Evolutionary conservation across 2,329 filamentous ascomycete genomes (phyloP), one percentile per base, ranked within the genome.

Genomic region (Paracamarosporium sp.): DNA sequence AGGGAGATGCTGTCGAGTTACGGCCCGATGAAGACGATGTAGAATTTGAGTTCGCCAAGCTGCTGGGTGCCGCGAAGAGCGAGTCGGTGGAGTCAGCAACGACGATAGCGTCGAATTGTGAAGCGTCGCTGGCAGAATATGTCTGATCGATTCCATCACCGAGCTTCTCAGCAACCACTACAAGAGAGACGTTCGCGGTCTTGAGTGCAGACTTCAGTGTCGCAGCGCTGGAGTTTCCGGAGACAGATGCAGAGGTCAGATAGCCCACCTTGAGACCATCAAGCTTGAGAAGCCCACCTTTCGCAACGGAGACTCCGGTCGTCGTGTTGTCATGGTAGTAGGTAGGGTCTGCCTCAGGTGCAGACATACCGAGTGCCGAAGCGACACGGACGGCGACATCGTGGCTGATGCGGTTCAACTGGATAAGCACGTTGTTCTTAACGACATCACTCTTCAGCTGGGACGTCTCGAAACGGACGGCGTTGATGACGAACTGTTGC

Each of bases 301-400:
- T 83, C 55, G 89, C 87, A 35, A 87, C 84, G 52, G 85, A 85
- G 38, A 92, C 79, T 22, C 82, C 82, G 4, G 75, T 77, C 0
- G 89, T 92, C 7, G 76, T 86, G 77, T 91, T 91, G 74, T 86
- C 76, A 72, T 91, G 86, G 77, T 92, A 92, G 78, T 83, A 92
- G 0, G 77, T 87, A 1, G 79, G 64, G 62, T 92, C 88, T 0
- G 88, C 82, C 0, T 76, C 76, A 0, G 89, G 89, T 0, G 83
- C 84, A 0, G 79, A 72, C 50, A 90, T 63, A 24, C 85, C 87
- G n/a, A 92, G 76, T 1, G 84, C 88, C 1, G 75, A 66, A 8
- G 87, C 88, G 0, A 92, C 88, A 12, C 88, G 86, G 2, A 76
- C 78, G 3, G 90, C 89, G 9, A 92, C 75, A 64, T 90, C 86